Conservation (phyloP, 163 green algal species). For the Scenedesmus sp. region DNA sequence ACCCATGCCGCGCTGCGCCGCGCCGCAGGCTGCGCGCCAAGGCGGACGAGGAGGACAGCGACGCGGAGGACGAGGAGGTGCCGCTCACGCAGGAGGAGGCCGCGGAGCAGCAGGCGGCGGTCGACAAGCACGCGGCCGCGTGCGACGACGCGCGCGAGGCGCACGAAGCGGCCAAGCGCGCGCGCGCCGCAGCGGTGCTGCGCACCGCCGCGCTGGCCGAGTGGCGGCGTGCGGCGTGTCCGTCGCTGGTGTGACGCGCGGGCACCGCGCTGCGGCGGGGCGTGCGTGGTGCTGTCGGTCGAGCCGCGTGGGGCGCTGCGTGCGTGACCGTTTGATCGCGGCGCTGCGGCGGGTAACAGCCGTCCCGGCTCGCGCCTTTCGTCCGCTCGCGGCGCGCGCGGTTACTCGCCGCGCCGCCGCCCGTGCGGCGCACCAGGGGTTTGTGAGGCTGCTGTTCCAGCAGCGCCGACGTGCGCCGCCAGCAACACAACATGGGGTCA, state of each 20-base stretch:
- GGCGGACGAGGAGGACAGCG: constrained; percentile 45
- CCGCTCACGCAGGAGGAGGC: constrained; percentile 25
- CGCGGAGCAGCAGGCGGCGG: neutral
- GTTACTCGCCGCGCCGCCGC: too few species aligned
- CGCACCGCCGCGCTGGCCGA: constrained; percentile 18
- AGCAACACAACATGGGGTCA: too few species aligned
- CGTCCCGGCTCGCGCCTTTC: too few species aligned
- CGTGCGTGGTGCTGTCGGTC: too few species aligned
- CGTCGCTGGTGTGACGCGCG: constrained; percentile 13
- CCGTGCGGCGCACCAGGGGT: too few species aligned
- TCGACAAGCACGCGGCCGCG: constrained; percentile 28
- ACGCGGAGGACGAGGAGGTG: constrained; percentile 47
- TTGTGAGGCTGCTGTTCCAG: too few species aligned
- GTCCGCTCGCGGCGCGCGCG: too few species aligned
- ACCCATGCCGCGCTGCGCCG: neutral
- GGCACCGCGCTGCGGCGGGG: too few species aligned
- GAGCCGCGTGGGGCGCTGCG: too few species aligned
- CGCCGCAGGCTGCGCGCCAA: constrained; percentile 30
- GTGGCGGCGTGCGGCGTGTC: constrained; percentile 38
- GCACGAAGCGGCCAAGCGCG: constrained; percentile 10
- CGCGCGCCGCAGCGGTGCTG: constrained; percentile 29
- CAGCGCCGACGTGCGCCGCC: too few species aligned
- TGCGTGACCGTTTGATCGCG: too few species aligned
- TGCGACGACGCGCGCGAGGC: constrained; percentile 29
- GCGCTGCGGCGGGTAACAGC: too few species aligned